Base-by-base conservation (phyloP, 1,139 yeast species). In the Debaryomyces fabryi region DNA sequence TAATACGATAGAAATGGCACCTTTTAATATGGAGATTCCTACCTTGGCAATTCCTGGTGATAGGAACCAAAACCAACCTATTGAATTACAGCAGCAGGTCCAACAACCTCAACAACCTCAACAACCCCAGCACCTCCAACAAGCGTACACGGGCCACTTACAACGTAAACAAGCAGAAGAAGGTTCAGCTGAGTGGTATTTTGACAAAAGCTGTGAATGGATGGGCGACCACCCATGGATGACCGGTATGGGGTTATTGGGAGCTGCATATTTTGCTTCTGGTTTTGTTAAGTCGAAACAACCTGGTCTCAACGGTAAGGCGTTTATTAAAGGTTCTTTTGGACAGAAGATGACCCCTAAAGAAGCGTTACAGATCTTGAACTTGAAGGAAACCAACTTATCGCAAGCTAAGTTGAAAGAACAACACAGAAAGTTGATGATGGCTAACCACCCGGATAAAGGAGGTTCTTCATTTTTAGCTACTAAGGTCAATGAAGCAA, bases 381-480 rank as follows among this genome's bases (percentile, higher is more conserved):
- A 88, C 62, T 73, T 93, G 60, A 86, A 87, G 58, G 98, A 92
- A 66, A 78, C 87, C 32, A 85, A 84, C 25, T 75, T 93, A 58
- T 80, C 87, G 13, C 85, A 86, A 69, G 79, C 87, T 54, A 88
- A 83, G 64, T 78, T 93, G 63, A 92, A 93, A 69, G 98, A 92
- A 55, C 89, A 88, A 46, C 99, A 93, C 69, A 83, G 99, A 72
- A 82, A 81, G 37, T 42, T 51, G 34, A 51, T 51, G 54, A 39
- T 51, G 52, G 82, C 92, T 44, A 93, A 93, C 71, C 99, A 93
- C 65, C 99, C 99, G 10, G 99, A 93, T 72, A 88, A 95, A 65
- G 99, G 99, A 45, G 99, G 99, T 8, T 88, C 96, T 16, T 93
- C 98, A 35, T 92, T 83, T 62, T 69, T 93, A 64, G 99, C 99